These are phyloP conservation scores for Ceratobasidium sp. DNA, from an alignment of 1,284 basidiomycete genomes.

Conservation along the genomic window DNA sequence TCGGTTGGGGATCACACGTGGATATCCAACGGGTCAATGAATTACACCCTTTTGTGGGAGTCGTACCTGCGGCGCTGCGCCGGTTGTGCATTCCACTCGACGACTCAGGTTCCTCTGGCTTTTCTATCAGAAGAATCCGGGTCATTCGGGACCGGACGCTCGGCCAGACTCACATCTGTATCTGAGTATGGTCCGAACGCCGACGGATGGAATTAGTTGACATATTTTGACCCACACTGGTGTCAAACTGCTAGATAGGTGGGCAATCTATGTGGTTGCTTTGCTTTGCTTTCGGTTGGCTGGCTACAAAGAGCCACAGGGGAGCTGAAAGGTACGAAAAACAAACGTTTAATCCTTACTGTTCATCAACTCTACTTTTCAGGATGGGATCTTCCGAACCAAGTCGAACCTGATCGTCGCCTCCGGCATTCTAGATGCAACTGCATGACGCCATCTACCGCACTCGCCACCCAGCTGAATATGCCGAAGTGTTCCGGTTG, in stretches of 20 bases:
- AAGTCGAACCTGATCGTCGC: neutral
- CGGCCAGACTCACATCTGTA: neutral
- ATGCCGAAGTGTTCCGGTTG: neutral
- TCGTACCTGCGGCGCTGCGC: neutral
- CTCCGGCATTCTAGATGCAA: neutral
- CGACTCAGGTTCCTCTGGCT: neutral
- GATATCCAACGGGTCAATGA: neutral
- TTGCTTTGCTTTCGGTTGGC: too few species aligned
- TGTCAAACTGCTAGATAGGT: too few species aligned
- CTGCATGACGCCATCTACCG: neutral
- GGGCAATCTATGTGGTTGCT: too few species aligned
- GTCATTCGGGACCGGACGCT: neutral
- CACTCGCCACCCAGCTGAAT: slow-evolving; percentile 8
- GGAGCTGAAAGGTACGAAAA: neutral
- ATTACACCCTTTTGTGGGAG: slow-evolving; percentile 2
- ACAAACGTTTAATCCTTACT: neutral
- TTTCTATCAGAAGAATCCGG: slow-evolving; percentile 6
- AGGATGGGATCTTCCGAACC: neutral
- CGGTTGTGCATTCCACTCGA: too few species aligned
- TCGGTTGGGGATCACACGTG: slow-evolving; percentile 27
- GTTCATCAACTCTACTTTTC: neutral
- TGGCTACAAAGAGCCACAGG: too few species aligned
- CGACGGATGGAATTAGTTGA: too few species aligned
- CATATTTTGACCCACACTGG: too few species aligned
- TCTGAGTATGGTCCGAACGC: too few species aligned